Conservation (phyloP, 2,329 filamentous ascomycete species). For the Curvularia eragrostidis region DNA sequence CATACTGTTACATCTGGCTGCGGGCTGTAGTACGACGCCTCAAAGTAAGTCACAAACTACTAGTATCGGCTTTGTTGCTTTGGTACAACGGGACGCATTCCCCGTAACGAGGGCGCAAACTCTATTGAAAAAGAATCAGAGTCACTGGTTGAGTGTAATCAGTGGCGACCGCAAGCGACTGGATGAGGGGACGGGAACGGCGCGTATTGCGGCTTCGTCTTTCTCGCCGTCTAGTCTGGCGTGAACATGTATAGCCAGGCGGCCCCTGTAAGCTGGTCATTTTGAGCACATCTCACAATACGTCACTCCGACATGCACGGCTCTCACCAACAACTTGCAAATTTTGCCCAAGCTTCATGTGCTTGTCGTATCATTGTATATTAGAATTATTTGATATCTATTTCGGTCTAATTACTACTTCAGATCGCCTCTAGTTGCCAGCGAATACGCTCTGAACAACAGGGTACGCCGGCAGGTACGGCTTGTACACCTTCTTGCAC, state of each 20-base stretch:
- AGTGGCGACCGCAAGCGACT: too few species aligned
- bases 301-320: neutral
- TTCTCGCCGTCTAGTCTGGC: neutral
- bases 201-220: neutral
- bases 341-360: neutral
- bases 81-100: neutral
- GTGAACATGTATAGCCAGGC: neutral
- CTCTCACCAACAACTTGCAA: neutral
- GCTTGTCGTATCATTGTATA: neutral
- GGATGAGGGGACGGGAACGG: too few species aligned
- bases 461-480: conserved; percentile 31
- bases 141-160: too few species aligned
- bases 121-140: neutral
- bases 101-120: neutral
- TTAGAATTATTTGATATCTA: neutral
- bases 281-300: neutral
- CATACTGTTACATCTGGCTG: neutral
- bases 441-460: conserved; percentile 25
- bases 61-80: neutral
- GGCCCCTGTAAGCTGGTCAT: neutral
- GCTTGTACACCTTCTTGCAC: conserved; percentile 42
- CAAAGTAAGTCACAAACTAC: neutral
- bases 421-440: conserved; percentile 2
- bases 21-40: neutral
- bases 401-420: neutral